Evolutionary conservation across 805 yeast species (phyloP), one percentile per base, ranked within the genome.

Genomic region (Hagleromyces aurorensis): DNA sequence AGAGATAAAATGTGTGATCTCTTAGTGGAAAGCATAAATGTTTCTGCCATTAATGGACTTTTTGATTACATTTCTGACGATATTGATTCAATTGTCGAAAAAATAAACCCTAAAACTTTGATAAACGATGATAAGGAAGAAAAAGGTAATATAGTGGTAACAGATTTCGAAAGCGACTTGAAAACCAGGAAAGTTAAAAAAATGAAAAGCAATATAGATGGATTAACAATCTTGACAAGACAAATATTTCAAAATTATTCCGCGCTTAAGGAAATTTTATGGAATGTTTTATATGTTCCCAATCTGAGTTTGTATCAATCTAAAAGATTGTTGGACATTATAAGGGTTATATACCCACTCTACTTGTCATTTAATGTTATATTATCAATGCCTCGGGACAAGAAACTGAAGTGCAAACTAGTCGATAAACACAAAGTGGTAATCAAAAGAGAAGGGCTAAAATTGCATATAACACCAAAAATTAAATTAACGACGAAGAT

Each of bases 271-370:
- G 44, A 50, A 2, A 67, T 69, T 6, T 44, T 91, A 2, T 86
- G 96, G 96, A 64, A 68, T 24, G 64, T 76, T 7, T 52, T 86
- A 6, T 80, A 77, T 43, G 65, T 80, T 0, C 73, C 80, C 2
- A 52, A 77, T 15, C 37, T 78, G 12, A 68, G 80, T 8, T 56
- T 83, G 2, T 58, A 69, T 23, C 76, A 75, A 19, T 72, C 76
- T 40, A 65, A 87, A 34, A 54, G 67, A 19, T 46, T 89, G 6
- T 76, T 81, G 41, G 80, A 75, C 34, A 46, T 83, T 3, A 64
- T 82, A 30, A 72, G 74, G 23, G 68, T 89, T 6, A 55, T 89
- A 16, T 82, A 73, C 44, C 69, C 69, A 21, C 71, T 86, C 5
- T 56, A 61, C 17, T 77, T 80, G 38, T 64, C 72, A 2, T 67